Conservation (phyloP, 257 asterid genomes). For the Solanum piurae region DNA sequence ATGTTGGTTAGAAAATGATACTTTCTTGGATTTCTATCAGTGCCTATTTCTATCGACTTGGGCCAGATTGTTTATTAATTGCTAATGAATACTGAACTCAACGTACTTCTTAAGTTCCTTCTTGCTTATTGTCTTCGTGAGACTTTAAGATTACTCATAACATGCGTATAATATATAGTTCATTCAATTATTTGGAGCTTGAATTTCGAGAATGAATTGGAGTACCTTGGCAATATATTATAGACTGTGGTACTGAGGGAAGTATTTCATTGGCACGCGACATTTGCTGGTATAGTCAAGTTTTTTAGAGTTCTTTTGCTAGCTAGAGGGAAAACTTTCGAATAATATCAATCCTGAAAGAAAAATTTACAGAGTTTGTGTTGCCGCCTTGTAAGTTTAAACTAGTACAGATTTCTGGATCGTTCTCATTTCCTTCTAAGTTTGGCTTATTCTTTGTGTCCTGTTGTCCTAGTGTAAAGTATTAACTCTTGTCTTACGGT, state of each 20-base stretch:
- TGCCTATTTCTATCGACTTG: not conserved
- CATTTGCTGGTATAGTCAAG: not conserved
- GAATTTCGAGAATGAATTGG: not conserved
- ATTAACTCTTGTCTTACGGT: not conserved
- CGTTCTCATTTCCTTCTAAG: slow-evolving; percentile 7
- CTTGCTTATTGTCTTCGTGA: not conserved
- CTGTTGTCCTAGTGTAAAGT: not conserved
- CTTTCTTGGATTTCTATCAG: not conserved
- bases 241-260: not conserved
- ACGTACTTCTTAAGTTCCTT: not conserved
- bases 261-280: not conserved
- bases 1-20: not conserved
- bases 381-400: slow-evolving; percentile 5
- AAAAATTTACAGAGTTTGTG: not conserved
- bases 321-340: not conserved
- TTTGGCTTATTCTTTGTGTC: not conserved
- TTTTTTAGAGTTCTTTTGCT: not conserved
- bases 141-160: not conserved
- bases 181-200: not conserved
- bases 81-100: not conserved
- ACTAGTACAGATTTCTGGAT: slow-evolving; percentile 13
- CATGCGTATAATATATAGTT: not conserved
- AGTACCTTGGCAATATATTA: not conserved
- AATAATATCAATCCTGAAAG: not conserved
- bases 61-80: not conserved